Evolutionary conservation across 2,329 filamentous ascomycete genomes (phyloP).

Genomic region (Aspergillus clavatus): DNA sequence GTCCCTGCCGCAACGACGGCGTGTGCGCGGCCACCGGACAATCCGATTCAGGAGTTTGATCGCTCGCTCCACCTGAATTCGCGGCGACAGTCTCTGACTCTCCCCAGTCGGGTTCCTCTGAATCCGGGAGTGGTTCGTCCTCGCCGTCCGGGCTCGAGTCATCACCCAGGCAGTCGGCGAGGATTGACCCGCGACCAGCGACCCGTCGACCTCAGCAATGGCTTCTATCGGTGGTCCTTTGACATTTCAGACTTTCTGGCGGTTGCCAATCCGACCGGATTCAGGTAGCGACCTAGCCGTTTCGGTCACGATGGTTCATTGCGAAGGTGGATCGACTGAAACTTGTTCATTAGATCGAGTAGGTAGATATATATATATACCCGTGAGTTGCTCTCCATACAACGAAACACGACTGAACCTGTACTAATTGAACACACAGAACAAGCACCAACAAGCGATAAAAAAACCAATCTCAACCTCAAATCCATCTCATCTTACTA

Average conservation of each 20-base stretch:
- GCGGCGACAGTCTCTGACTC: background rate
- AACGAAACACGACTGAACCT: no score
- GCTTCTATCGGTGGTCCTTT: background rate
- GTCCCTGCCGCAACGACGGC: background rate
- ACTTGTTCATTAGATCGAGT: no score
- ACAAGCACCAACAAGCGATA: no score
- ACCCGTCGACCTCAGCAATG: background rate
- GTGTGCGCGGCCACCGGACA: no score
- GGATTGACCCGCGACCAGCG: background rate
- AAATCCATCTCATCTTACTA: no score
- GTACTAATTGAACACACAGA: no score
- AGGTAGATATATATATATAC: no score
- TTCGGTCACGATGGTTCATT: background rate
- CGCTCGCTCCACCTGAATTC: background rate
- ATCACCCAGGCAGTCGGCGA: background rate
- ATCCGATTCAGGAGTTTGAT: background rate
- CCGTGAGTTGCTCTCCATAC: no score
- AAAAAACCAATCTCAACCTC: no score
- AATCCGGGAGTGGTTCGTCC: background rate
- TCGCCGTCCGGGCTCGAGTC: background rate
- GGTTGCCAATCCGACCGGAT: background rate
- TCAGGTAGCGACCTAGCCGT: no score
- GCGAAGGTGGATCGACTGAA: background rate
- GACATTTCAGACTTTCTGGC: background rate
- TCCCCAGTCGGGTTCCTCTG: background rate